A percentile compares a stretch with the other conserved stretches of the same genome.
phyloP scores from a whole-genome alignment of 352 stramenopile species.

The Phytophthora citrophthora region DNA sequence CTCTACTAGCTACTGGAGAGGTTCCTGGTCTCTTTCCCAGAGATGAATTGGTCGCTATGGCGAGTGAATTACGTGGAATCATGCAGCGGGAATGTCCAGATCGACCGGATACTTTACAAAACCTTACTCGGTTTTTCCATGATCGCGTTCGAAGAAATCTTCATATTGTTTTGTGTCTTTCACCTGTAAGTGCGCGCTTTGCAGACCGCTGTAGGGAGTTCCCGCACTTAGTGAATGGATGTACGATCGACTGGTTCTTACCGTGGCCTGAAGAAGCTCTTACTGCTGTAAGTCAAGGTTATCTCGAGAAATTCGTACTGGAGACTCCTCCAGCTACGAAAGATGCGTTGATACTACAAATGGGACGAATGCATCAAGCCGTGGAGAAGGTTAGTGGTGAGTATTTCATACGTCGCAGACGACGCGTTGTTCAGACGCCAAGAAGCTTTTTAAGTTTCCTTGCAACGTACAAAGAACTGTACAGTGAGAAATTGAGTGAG shows the following conservation, averaged over 20 bases:
- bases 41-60: conserved; percentile 89
- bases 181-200: conserved; percentile 82
- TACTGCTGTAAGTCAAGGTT: conserved; percentile 80
- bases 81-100: conserved; percentile 79
- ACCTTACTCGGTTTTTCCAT: conserved; percentile 89
- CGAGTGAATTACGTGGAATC: conserved; percentile 70
- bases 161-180: conserved; percentile 89
- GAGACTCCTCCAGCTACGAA: conserved; percentile 61
- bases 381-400: conserved; percentile 73
- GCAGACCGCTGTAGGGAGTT: conserved; percentile 87
- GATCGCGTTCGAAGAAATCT: conserved; percentile 86
- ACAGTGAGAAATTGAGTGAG: conserved; percentile 75
- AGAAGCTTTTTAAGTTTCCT: conserved; percentile 91
- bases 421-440: conserved; percentile 91
- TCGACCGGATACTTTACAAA: conserved; percentile 75
- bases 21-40: conserved; percentile 88
- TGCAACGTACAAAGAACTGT: conserved; percentile 77
- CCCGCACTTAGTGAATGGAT: conserved; percentile 87
- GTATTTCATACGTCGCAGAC: conserved; percentile 79
- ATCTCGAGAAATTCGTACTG: conserved; percentile 71
- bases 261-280: conserved; percentile 90
- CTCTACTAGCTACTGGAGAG: conserved; percentile 82
- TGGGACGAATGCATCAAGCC: conserved; percentile 78
- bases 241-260: conserved; percentile 92
- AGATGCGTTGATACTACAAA: conserved; percentile 69